Conservation (phyloP, 139 green algal species). For the Diplosphaera chodatii region DNA sequence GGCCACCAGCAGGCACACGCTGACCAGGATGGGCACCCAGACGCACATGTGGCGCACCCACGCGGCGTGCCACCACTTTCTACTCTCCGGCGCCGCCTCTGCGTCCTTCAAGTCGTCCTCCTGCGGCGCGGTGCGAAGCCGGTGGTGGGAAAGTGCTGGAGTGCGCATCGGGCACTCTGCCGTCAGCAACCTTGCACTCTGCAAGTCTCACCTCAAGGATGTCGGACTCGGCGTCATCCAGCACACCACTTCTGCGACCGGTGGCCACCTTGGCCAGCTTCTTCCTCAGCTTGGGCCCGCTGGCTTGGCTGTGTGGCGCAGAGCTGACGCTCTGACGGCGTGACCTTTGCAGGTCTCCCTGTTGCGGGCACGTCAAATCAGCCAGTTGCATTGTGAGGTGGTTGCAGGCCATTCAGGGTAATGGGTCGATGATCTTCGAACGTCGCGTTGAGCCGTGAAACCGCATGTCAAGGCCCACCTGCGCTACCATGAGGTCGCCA, state of each 20-base stretch:
- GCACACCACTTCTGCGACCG: neutral
- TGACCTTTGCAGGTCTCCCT: no score
- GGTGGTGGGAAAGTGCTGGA: no score
- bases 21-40: neutral
- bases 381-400: no score
- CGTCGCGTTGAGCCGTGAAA: no score
- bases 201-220: neutral
- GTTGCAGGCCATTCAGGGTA: no score
- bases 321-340: neutral
- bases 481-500: neutral
- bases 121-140: neutral
- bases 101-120: neutral
- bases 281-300: neutral
- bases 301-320: neutral
- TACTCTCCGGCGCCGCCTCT: neutral
- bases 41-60: neutral
- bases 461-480: neutral
- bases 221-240: neutral
- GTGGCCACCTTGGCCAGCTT: neutral
- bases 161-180: no score
- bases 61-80: neutral
- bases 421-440: no score
- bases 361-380: no score
- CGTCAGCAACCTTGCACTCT: no score
- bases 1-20: neutral